Evolutionary conservation across 2,329 filamentous ascomycete species (phyloP), one percentile per base, ranked within the genome.

Genomic region (Fusarium sp.): DNA sequence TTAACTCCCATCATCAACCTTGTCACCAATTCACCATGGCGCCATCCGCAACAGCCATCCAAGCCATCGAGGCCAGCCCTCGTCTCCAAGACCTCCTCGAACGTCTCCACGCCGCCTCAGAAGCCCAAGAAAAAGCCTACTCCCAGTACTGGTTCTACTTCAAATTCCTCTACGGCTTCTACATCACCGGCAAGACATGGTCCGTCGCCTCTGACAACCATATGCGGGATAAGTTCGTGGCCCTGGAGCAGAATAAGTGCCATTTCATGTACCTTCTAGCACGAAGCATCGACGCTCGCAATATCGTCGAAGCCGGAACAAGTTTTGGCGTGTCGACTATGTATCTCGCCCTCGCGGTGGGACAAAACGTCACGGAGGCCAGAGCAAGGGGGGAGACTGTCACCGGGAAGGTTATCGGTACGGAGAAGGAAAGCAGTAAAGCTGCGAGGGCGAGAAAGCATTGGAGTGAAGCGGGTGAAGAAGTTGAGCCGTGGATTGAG

Each of bases 311-410:
- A 69, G 86, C 86, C 0, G 88, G 88, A 1, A 89, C 88, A 0
- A 85, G 82, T 50, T 89, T 86, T 56, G 88, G 88, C 12, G 83
- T 90, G 3, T 87, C 84, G 52, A 89, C 87, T 0, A 88, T 90
- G 50, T 90, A 89, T 66, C 82, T 90, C 10, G 86, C 87, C 0
- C 77, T 89, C 4, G 88, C 86, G 0, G 85, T 86, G 0, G 81
- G 80, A 0, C 80, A 85, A 53, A 88, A 85, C 53, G 78, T 77
- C 0, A 69, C 67, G 2, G 62, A 49, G 8, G 50, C 39, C 23
- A 67, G 5, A 48, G 62, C 24, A n/a, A 36, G 32, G 24, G 51
- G 62, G 62, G n/a, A 77, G 44, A 32, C 74, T 10, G 62, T 53
- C 2, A 49, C 14, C 51, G 74, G 55, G 7, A 71, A 32, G 17